Evolutionary conservation across 306 rosid species (phyloP).

Genomic region (Aeschynomene evenia): DNA sequence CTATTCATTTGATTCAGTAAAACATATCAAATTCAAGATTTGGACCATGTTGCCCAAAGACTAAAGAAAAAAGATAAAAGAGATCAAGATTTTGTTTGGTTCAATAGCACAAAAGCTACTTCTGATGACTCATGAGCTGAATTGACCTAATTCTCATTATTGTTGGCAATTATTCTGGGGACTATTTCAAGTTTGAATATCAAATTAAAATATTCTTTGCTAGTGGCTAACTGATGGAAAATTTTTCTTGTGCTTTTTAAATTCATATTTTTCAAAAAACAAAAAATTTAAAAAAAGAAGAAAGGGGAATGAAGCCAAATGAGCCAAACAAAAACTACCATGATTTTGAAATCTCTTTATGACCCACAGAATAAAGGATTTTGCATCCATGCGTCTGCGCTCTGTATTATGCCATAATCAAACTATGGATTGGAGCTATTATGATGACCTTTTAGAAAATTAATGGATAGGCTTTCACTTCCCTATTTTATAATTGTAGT

Average conservation of each 20-base stretch:
- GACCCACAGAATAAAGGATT: neutral
- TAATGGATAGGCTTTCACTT: no score
- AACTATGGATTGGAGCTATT: neutral
- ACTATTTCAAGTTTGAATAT: neutral
- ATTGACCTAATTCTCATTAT: slow-evolving; percentile 20
- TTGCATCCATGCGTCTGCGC: neutral
- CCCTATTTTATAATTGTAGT: no score
- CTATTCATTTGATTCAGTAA: neutral
- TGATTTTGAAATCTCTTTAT: neutral
- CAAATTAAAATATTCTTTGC: neutral
- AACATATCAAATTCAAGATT: slow-evolving; percentile 24
- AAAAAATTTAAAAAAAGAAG: no score
- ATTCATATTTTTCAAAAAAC: no score
- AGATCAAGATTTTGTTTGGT: slow-evolving; percentile 20
- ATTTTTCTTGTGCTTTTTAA: neutral
- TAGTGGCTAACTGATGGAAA: neutral
- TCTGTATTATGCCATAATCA: neutral
- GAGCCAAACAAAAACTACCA: neutral
- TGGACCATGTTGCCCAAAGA: slow-evolving; percentile 8
- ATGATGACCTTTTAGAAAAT: neutral
- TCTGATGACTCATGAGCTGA: neutral
- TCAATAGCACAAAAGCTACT: slow-evolving; percentile 19
- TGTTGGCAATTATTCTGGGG: neutral
- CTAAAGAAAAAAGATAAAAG: neutral
- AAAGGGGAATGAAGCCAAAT: neutral